Evolutionary conservation across 2,329 filamentous ascomycete genomes (phyloP), one percentile per base, ranked within the genome.

Genomic region (Zymoseptoria tritici): DNA sequence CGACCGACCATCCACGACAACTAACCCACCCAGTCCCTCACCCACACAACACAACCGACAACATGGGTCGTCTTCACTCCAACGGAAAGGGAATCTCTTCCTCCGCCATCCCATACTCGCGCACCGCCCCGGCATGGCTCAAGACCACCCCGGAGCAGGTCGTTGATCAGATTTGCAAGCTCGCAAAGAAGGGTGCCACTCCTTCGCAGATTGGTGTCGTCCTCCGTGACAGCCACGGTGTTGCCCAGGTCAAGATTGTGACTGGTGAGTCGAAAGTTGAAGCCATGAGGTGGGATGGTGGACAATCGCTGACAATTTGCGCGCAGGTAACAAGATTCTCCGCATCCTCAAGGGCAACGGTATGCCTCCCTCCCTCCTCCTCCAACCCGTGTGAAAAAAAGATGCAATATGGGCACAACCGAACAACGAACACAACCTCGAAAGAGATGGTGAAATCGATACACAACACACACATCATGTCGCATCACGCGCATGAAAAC

Each of bases 121-220:
- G 94, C 83, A 87, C 85, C 73, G 79, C 91, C 68, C 93, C 94
- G 65, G 85, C 92, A 72, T 99, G 94, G 94, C 84, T 97, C 81
- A 99, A 99, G 89, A 95, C 91, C 82, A 96, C 91, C 73, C 92
- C 94, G 77, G 91, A 97, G 75, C 91, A 96, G 83, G 91, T 99
- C 79, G 91, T 96, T 73, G 94, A 99, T 78, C 92, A 97, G 84
- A 99, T 99, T 83, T 92, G 89, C 83, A 96, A 96, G 85, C 89
- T 97, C 78, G 94, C 94, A 77, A 92, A 90, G 84, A 97, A 97
- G 89, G 94, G 95, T 83, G 91, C 91, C 72, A 96, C 93, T 70
- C 94, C 94, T 74, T 97, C 92, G 68, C 93, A 97, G 85, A 99
- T 99, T 75, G 94, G 95, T 89, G 93, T 97, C 77, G 83, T 97